phyloP scores from a whole-genome alignment of 257 asterid genomes.

The Verbena officinalis region DNA sequence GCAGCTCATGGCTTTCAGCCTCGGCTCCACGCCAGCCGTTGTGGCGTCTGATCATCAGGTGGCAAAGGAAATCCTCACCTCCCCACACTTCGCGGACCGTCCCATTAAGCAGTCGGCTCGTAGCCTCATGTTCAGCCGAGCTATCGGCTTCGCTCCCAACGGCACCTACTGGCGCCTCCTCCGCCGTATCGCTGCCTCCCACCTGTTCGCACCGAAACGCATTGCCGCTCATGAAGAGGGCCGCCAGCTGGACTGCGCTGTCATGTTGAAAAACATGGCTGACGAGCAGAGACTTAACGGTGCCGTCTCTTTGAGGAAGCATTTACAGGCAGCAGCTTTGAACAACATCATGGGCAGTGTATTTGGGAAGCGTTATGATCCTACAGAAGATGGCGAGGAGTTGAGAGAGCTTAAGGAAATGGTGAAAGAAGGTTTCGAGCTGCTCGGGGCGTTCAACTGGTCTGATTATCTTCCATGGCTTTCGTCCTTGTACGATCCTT shows the following conservation, averaged over 20 bases:
- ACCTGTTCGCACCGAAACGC: conserved; percentile 58
- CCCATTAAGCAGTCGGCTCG: conserved; percentile 70
- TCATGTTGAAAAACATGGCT: conserved; percentile 27
- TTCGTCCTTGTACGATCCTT: conserved; percentile 45
- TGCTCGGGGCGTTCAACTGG: conserved; percentile 65
- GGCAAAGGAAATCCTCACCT: conserved; percentile 56
- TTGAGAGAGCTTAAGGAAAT: conserved; percentile 40
- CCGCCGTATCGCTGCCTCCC: conserved; percentile 65
- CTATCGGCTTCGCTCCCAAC: conserved; percentile 78
- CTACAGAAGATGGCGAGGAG: conserved; percentile 29
- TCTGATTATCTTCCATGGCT: conserved; percentile 69
- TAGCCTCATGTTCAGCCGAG: conserved; percentile 60
- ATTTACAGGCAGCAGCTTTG: conserved; percentile 48
- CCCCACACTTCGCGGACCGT: conserved; percentile 57
- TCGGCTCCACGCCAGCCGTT: conserved; percentile 61
- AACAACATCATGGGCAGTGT: conserved; percentile 61
- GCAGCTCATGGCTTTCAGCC: conserved; percentile 70
- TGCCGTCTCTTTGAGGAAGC: conserved; percentile 35
- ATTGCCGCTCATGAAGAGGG: conserved; percentile 45
- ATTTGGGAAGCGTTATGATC: conserved; percentile 55
- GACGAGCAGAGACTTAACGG: conserved; percentile 33
- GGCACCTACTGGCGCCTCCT: conserved; percentile 74
- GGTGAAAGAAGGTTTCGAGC: conserved; percentile 67
- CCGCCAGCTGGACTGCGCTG: conserved; percentile 32
- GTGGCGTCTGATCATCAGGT: conserved; percentile 53